These are phyloP conservation scores for Botrytis tulipae DNA, from an alignment of 2,329 filamentous ascomycete genomes.

Conservation along the genomic window DNA sequence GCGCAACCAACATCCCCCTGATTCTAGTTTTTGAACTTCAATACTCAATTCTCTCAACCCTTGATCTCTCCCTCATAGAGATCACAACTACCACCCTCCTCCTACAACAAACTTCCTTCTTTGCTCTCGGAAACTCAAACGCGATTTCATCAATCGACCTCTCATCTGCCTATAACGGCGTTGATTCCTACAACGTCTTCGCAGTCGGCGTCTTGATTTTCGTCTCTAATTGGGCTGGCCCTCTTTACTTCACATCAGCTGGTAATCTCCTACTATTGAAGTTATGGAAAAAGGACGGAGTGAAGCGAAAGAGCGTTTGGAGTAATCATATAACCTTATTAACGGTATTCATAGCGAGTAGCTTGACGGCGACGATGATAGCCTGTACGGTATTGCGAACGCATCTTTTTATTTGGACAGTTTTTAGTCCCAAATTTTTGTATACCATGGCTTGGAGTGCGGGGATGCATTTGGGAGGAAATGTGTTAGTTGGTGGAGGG, in stretches of 20 bases:
- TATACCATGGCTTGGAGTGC: conserved; percentile 88
- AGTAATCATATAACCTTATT: conserved; percentile 58
- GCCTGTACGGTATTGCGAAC: conserved; percentile 81
- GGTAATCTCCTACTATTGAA: conserved; percentile 58
- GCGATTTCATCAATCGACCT: conserved; percentile 95
- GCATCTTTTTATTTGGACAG: conserved; percentile 97
- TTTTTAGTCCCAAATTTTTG: conserved; percentile 95
- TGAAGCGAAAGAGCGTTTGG: conserved; percentile 24
- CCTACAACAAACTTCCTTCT: conserved; percentile 80
- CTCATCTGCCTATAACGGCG: conserved; percentile 91
- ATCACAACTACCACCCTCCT: conserved; percentile 71
- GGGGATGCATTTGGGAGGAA: conserved; percentile 74
- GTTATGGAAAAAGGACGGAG: conserved; percentile 19
- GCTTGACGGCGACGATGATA: conserved; percentile 74
- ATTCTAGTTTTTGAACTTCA: conserved; percentile 72
- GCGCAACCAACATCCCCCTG: conserved; percentile 80
- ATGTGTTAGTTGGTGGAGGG: conserved; percentile 60
- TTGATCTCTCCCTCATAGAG: conserved; percentile 53
- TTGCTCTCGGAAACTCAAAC: conserved; percentile 86
- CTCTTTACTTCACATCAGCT: conserved; percentile 80
- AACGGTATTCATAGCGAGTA: conserved; percentile 68
- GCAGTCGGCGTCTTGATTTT: conserved; percentile 83
- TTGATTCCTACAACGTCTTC: conserved; percentile 75
- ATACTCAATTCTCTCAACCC: conserved; percentile 50
- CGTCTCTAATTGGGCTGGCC: conserved; percentile 84